Base-by-base conservation (phyloP, 2,329 filamentous ascomycete genomes). In the Alternaria sp. region DNA sequence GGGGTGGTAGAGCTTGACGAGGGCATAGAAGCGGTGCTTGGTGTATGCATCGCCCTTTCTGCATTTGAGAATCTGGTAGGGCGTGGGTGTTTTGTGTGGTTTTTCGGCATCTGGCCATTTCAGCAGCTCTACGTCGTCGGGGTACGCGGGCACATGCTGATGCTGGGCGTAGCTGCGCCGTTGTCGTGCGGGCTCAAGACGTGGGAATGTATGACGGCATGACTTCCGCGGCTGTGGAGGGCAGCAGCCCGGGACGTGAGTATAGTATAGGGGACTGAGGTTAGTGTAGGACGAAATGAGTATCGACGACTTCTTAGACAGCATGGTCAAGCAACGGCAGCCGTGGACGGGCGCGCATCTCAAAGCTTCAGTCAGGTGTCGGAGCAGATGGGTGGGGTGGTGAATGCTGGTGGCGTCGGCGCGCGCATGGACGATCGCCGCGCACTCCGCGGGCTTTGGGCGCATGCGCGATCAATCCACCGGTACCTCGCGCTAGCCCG, bases 1-100 rank as follows among this genome's bases (percentile, higher is more conserved):
- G 0, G 95, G 95, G 75, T 99, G 95, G 81, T 99, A 99, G 47
- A 96, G 84, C 82, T 98, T 99, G 59, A 96, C 95, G 53, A 99
- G 87, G 73, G 94, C 87, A 79, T 96, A 95, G 84, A 93, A 99
- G 61, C 88, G 88, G 43, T 85, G 81, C 79, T 99, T 98, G 63
- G 87, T 89, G 78, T 99, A 98, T 2, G 88, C 86, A 14, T 87
- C 88, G 58, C 82, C 82, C 68, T 81, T 86, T 54, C 82, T 80
- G 65, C 86, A 81, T 32, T 86, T 83, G 72, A 98, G 89, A 74
- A 99, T 92, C 73, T 98, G 92, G 81, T 99, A 98, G 1, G 95
- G 95, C 0, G 94, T 94, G 1, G 91, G 92, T 26, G 77, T 73
- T 16, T 76, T 65, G 46, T 79, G 79, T 16, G 80, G 81, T 54